These are phyloP conservation scores for Epicoccum nigrum DNA, from an alignment of 2,329 filamentous ascomycete species.

Conservation along the genomic window DNA sequence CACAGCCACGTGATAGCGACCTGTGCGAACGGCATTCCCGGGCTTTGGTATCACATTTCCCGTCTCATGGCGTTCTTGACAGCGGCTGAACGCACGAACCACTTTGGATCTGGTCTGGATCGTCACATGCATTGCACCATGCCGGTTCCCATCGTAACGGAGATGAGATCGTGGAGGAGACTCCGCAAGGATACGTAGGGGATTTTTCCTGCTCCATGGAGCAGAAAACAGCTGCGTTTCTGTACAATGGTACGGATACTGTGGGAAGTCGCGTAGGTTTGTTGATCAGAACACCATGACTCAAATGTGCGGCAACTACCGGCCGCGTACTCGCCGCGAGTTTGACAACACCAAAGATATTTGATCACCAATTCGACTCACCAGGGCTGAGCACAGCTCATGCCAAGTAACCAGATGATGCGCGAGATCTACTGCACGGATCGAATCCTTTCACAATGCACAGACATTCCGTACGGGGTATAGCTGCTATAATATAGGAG, in stretches of 20 bases:
- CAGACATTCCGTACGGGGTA: not conserved
- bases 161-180: slow-evolving; percentile 1
- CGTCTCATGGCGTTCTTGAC: slow-evolving; percentile 10
- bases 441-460: slow-evolving; percentile 5
- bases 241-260: not conserved
- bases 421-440: slow-evolving; percentile 4
- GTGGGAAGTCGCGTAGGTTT: not conserved
- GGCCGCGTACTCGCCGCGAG: slow-evolving; percentile 13
- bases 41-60: slow-evolving; percentile 3
- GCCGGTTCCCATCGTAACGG: not conserved
- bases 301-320: slow-evolving; percentile 10
- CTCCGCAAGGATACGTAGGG: not conserved
- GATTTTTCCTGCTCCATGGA: not conserved
- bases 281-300: slow-evolving; percentile 3
- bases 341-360: not conserved
- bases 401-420: not conserved
- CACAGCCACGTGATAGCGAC: not conserved
- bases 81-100: slow-evolving; percentile 15
- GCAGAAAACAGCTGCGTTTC: not conserved
- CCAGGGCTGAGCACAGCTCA: not conserved
- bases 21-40: slow-evolving; percentile 2
- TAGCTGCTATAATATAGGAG: not conserved
- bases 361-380: not conserved
- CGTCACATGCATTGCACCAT: not conserved
- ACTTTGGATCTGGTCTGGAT: slow-evolving; percentile 12